phyloP scores from a whole-genome alignment of 2,329 filamentous ascomycete species.

The Sphaerulina musiva region DNA sequence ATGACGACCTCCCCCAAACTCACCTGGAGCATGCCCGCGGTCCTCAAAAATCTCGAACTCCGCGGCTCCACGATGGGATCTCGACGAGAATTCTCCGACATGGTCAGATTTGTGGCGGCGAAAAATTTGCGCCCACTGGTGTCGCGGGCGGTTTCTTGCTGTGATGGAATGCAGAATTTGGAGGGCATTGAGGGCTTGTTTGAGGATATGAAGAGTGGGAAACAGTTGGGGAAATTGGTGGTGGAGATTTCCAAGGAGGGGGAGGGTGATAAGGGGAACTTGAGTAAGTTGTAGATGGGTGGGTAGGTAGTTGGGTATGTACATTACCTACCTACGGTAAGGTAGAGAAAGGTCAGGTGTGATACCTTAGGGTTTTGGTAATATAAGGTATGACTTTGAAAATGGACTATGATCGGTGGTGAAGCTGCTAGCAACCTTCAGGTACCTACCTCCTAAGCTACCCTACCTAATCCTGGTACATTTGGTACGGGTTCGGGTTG shows the following conservation, averaged over 20 bases:
- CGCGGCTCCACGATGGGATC: slow-evolving; percentile 88
- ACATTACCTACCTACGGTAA: no score
- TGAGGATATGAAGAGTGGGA: slow-evolving; percentile 76
- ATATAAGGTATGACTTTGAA: no score
- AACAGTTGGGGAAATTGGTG: slow-evolving; percentile 89
- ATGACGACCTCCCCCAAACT: slow-evolving; percentile 83
- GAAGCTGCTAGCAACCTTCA: no score
- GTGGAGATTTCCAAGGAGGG: slow-evolving; percentile 53
- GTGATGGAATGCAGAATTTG: slow-evolving; percentile 52
- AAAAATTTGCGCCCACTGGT: slow-evolving; percentile 72
- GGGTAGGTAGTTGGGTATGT: neutral
- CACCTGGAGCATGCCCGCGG: slow-evolving; percentile 76
- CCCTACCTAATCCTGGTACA: no score
- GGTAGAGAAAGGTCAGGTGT: neutral
- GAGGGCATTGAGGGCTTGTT: slow-evolving; percentile 77
- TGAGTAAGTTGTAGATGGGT: slow-evolving; percentile 25
- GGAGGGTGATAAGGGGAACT: slow-evolving; percentile 19
- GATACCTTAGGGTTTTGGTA: no score
- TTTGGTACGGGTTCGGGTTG: no score
- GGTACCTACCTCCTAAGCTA: no score
- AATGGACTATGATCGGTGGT: no score
- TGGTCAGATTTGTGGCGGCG: slow-evolving; percentile 73
- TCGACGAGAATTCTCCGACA: slow-evolving; percentile 78
- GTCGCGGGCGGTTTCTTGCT: slow-evolving; percentile 49
- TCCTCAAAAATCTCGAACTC: slow-evolving; percentile 81